These are phyloP conservation scores for Lycium ferocissimum DNA, from an alignment of 257 asterid species.

Conservation along the genomic window DNA sequence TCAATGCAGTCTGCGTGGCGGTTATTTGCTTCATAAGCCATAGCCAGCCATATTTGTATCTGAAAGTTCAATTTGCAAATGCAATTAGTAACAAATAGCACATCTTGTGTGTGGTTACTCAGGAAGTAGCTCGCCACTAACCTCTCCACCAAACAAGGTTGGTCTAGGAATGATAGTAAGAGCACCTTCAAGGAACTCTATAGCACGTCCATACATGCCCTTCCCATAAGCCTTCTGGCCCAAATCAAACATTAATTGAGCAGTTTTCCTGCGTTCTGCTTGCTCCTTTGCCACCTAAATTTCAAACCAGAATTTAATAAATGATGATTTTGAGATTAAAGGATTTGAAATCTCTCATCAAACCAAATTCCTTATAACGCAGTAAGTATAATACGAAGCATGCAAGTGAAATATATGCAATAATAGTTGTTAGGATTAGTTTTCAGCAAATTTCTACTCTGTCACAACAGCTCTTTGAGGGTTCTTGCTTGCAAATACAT, in stretches of 20 bases:
- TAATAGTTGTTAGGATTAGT: not conserved
- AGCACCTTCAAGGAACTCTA: conserved; percentile 97
- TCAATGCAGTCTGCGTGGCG: conserved; percentile 92
- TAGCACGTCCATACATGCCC: conserved; percentile 92
- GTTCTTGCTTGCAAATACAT: not conserved
- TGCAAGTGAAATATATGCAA: not conserved
- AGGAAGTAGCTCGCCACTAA: conserved; percentile 42
- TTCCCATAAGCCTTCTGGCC: conserved; percentile 93
- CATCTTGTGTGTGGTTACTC: not conserved
- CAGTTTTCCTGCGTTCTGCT: conserved; percentile 89
- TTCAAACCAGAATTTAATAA: not conserved
- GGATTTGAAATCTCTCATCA: not conserved
- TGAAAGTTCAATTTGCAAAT: conserved; percentile 37
- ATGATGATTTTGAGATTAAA: not conserved
- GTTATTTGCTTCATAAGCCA: conserved; percentile 98
- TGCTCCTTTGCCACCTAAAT: conserved; percentile 92
- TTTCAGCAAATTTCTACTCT: not conserved
- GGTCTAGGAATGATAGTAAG: conserved; percentile 89
- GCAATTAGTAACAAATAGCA: not conserved
- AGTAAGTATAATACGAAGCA: not conserved
- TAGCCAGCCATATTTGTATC: conserved; percentile 99
- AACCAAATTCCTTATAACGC: not conserved
- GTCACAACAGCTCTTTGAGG: not conserved
- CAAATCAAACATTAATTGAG: conserved; percentile 84
- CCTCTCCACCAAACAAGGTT: conserved; percentile 99